Percentiles rank a stretch among this genome's conserved stretches.
Evolutionary conservation across 2,329 filamentous ascomycete genomes (phyloP).

Genomic region (Pestalotiopsis fici): DNA sequence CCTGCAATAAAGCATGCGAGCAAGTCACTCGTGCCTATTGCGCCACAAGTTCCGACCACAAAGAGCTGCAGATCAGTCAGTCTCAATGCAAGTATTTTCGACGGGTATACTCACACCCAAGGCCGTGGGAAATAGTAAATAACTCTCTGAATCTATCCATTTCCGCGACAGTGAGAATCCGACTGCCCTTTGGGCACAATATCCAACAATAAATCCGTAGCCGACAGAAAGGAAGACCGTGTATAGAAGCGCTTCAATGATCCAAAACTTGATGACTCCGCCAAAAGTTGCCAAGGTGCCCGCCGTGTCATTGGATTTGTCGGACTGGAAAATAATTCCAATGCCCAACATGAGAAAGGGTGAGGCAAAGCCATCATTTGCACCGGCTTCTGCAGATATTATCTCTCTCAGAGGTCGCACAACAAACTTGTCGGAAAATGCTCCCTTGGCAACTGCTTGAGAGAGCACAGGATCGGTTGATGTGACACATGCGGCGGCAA

Average conservation of each 20-base stretch:
- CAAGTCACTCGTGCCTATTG: constrained; percentile 60
- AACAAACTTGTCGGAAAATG: constrained; percentile 64
- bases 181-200: constrained; percentile 45
- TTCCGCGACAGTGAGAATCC: constrained; percentile 44
- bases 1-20: constrained; percentile 63
- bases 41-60: constrained; percentile 57
- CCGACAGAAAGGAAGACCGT: constrained; percentile 53
- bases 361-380: constrained; percentile 64
- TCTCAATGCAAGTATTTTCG: neutral
- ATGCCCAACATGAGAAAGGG: constrained; percentile 61
- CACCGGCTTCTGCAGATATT: constrained; percentile 62
- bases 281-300: neutral
- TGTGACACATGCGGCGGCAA: constrained; percentile 62
- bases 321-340: constrained; percentile 52
- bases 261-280: constrained; percentile 56
- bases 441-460: constrained; percentile 62
- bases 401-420: constrained; percentile 58
- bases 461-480: constrained; percentile 65
- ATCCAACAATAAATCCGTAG: constrained; percentile 55
- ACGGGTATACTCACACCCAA: constrained; percentile 39
- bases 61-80: constrained; percentile 45
- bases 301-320: too few relatives aligned
- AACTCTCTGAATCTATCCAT: constrained; percentile 59
- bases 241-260: constrained; percentile 62
- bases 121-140: constrained; percentile 52